Base-by-base conservation (phyloP, 768 basidiomycete genomes). In the Trametes elegans region DNA sequence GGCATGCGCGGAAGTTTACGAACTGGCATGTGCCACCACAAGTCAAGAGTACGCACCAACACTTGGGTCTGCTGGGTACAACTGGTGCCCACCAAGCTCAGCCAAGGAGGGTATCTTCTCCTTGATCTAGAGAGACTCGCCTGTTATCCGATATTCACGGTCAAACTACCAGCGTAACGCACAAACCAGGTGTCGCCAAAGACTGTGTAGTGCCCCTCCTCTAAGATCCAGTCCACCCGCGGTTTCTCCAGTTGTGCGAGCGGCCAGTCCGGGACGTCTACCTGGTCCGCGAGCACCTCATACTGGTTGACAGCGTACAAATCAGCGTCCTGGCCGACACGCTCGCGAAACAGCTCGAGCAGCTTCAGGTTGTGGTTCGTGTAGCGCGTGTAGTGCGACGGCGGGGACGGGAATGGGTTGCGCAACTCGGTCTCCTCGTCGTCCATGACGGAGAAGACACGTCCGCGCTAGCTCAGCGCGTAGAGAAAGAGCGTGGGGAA, bases 121-220 rank as follows among this genome's bases (percentile, higher is more conserved):
- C 64, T 93, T 89, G 49, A 94, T 82, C 90, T 93, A 58, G 13
- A 11, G 28, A 50, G 36, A n/a, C 14, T 14, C 14, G 16, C 23
- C 10, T 14, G 6, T 29, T 21, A n/a, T 18, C 14, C 5, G 11
- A 7, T 14, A 10, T 5, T 16, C 19, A 21, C 19, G 21, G 29
- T 5, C 2, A 16, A 7, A 46, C 7, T 16, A 32, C 13, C 5
- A 47, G 39, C 5, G 14, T 53, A 31, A 68, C 89, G 71, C 74
- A 93, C 90, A 82, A 87, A 87, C 89, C 90, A 96, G 63, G 79
- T 79, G 68, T 94, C 90, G n/a, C 90, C 92, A 70, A 88, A 96
- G 14, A 86, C 87, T 48, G 81, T 80, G 68, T 92, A 96, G 58
- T 82, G 76, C 1, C 87, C 87, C 57, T 91, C 90, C 61, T 93